Percentiles rank a stretch among this genome's conserved stretches.
phyloP scores from a whole-genome alignment of 495 filamentous ascomycete genomes.

The Mycothermus thermophilus region DNA sequence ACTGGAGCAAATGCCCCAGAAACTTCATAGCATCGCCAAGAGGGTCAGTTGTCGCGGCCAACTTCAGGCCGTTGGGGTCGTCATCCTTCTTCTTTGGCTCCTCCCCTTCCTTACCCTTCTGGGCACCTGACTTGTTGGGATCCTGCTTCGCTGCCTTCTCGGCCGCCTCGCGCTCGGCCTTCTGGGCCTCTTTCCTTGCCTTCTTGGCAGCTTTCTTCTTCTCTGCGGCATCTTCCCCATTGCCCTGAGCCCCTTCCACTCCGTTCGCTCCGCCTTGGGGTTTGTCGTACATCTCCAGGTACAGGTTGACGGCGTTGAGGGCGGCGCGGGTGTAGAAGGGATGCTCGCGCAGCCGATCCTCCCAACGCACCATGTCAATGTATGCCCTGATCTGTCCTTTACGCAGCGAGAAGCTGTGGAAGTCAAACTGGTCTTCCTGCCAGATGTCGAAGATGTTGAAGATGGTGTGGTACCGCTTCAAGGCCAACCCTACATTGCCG shows the following conservation, averaged over 20 bases:
- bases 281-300: constrained; percentile 66
- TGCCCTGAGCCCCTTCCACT: constrained; percentile 28
- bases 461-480: constrained; percentile 79
- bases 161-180: constrained; percentile 65
- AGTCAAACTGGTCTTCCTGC: constrained; percentile 98
- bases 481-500: constrained; percentile 65
- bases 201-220: constrained; percentile 92
- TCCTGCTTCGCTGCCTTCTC: constrained; percentile 61
- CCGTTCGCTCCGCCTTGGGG: constrained; percentile 44
- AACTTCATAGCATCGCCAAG: constrained; percentile 82
- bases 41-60: constrained; percentile 67
- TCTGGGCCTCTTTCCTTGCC: constrained; percentile 82
- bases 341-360: constrained; percentile 78
- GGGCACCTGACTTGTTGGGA: constrained; percentile 42
- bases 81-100: constrained; percentile 69
- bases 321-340: constrained; percentile 88
- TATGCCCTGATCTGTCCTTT: constrained; percentile 95
- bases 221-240: constrained; percentile 51
- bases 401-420: constrained; percentile 88
- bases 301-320: constrained; percentile 64
- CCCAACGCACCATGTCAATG: constrained; percentile 92
- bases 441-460: constrained; percentile 91
- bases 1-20: constrained; percentile 62
- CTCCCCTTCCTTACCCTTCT: constrained; percentile 33
- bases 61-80: constrained; percentile 67